A percentile compares a stretch with the other conserved stretches of the same genome.
Evolutionary conservation across 345 rosid species (phyloP).

Genomic region (Turritis glabra): DNA sequence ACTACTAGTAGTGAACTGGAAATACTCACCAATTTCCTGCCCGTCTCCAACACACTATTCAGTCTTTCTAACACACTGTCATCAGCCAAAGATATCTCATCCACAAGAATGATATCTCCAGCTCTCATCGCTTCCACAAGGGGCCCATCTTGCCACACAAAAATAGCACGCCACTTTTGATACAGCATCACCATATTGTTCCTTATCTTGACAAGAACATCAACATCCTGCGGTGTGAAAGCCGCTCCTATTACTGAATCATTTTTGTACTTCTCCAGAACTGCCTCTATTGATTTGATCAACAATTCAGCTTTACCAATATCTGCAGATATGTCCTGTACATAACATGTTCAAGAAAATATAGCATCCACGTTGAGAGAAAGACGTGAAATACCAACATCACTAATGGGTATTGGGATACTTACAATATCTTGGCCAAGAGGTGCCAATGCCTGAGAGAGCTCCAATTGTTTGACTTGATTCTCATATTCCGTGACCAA

Average conservation of each 20-base stretch:
- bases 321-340: conserved; percentile 67
- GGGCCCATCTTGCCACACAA: conserved; percentile 98
- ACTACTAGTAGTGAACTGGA: background rate
- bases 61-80: conserved; percentile 92
- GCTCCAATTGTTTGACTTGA: conserved; percentile 59
- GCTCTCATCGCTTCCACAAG: conserved; percentile 90
- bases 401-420: background rate
- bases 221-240: conserved; percentile 49
- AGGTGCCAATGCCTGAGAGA: conserved; percentile 47
- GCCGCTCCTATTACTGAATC: conserved; percentile 42
- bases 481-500: conserved; percentile 53
- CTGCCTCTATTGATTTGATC: conserved; percentile 46
- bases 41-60: conserved; percentile 95
- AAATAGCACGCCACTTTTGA: conserved; percentile 78
- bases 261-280: conserved; percentile 46
- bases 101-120: conserved; percentile 82
- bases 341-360: conserved; percentile 5
- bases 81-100: conserved; percentile 99
- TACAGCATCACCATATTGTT: conserved; percentile 56
- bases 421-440: conserved; percentile 51
- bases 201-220: conserved; percentile 54
- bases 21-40: conserved; percentile 69
- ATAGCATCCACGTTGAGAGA: conserved; percentile 4
- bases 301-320: conserved; percentile 62
- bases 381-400: background rate